Evolutionary conservation across 306 rosid species (phyloP), one percentile per base, ranked within the genome.

Genomic region (Astragalus glycyphyllos): DNA sequence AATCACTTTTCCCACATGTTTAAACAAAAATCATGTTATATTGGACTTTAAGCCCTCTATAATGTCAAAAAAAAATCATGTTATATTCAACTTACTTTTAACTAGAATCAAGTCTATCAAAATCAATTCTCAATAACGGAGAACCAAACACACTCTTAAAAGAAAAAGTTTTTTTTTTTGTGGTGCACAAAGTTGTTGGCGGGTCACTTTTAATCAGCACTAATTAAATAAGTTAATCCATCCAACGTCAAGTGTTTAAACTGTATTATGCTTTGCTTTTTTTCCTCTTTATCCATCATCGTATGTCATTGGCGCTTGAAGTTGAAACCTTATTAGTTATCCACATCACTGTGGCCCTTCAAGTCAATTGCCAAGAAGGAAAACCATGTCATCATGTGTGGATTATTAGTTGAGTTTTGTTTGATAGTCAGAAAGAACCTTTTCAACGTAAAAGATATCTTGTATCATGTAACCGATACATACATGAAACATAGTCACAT

Each of bases 131-230:
- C n/a, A n/a, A n/a, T n/a, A n/a, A n/a, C n/a, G n/a, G n/a, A n/a
- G n/a, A n/a, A n/a, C n/a, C n/a, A n/a, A n/a, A n/a, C n/a, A n/a
- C n/a, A n/a, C n/a, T n/a, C n/a, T n/a, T n/a, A 32, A 0, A 70
- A 45, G 62, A 35, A 11, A 71, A 77, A 75, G 79, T 65, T 54
- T 48, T 72, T 4, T 38, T 8, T 37, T 3, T 41, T 7, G 55
- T 72, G 48, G n/a, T n/a, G n/a, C n/a, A 35, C 35, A 62, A 69
- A 64, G 81, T 71, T 41, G 83, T 74, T 71, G 74, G 73, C 7
- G 34, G 16, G 78, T 77, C 69, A 77, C 84, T 64, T 64, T 50
- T 34, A 59, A 66, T 17, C 69, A 35, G 76, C 79, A 75, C 48
- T 65, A 11, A 10, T 60, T 14, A 44, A 60, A 34, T 58, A 54